Conservation (phyloP, 148 eudicot genomes). For the Oxyria digyna region DNA sequence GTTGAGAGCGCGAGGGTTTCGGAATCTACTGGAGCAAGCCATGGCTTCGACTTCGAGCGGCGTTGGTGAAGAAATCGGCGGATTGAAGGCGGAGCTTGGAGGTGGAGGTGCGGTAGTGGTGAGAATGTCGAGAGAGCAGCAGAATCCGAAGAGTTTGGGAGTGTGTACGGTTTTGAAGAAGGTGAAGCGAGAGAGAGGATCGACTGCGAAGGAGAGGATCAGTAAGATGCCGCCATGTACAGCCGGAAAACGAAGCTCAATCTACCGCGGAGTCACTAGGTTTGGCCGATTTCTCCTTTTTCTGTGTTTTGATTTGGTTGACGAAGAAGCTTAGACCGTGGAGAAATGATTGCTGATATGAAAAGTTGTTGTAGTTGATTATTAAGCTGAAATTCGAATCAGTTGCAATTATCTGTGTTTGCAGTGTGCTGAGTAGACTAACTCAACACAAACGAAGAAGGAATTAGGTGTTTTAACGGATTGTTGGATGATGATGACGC, state of each 20-base stretch:
- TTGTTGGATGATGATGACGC: conserved; percentile 1
- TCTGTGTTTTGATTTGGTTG: not conserved
- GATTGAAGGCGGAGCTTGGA: conserved; percentile 24
- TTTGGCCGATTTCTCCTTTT: conserved; percentile 6
- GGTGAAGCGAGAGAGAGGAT: conserved; percentile 70
- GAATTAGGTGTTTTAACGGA: no score
- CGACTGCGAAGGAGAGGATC: conserved; percentile 93
- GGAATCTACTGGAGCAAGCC: not conserved
- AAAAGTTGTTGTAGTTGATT: no score
- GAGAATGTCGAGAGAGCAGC: conserved; percentile 19
- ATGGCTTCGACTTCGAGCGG: conserved; percentile 11
- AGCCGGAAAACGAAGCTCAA: conserved; percentile 98
- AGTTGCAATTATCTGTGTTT: not conserved
- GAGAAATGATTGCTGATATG: no score
- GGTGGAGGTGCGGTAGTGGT: conserved; percentile 29
- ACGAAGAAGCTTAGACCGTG: no score
- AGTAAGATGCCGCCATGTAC: conserved; percentile 98
- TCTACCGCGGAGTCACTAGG: conserved; percentile 99
- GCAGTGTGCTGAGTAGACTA: no score
- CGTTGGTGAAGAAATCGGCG: conserved; percentile 6
- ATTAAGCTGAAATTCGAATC: not conserved
- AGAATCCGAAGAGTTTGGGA: conserved; percentile 20
- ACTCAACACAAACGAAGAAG: no score
- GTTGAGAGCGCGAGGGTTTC: conserved; percentile 4
- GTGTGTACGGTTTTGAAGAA: conserved; percentile 28